Percentiles rank a stretch among this genome's conserved stretches.
These are phyloP conservation scores for Corymbia citriodora DNA, from an alignment of 441 rosid species.

Conservation along the genomic window DNA sequence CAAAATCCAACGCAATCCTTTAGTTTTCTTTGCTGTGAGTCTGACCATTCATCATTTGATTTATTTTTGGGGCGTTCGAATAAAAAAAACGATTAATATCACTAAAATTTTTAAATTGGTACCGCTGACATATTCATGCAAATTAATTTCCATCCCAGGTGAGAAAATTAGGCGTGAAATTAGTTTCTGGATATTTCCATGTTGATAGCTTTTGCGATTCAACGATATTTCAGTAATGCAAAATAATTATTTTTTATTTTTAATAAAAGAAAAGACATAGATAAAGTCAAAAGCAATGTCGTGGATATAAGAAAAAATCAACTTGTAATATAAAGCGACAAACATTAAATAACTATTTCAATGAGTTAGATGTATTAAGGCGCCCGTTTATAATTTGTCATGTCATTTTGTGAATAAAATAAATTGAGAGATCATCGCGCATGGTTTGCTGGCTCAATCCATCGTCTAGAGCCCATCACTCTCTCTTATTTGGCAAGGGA, in stretches of 20 bases:
- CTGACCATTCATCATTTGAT: not conserved
- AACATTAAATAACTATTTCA: not conserved
- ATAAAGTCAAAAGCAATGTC: not conserved
- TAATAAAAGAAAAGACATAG: not conserved
- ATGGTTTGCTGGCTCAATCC: not conserved
- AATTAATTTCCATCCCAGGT: not conserved
- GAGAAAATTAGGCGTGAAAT: accelerated
- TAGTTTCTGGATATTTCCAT: not conserved
- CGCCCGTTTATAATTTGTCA: not conserved
- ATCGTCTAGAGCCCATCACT: not conserved
- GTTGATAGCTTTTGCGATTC: not conserved
- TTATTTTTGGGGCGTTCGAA: not conserved
- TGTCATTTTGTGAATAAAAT: not conserved
- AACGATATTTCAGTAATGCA: accelerated
- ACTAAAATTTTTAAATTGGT: accelerated
- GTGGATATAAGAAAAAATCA: not conserved
- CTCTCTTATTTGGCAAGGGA: not conserved
- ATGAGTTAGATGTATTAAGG: not conserved
- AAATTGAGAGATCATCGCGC: not conserved
- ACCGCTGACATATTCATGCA: not conserved
- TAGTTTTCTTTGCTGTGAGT: not conserved
- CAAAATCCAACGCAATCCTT: not conserved
- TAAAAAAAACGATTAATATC: not conserved
- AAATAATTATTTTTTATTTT: not conserved
- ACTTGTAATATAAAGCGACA: not conserved